Base-by-base conservation (phyloP, 2,329 filamentous ascomycete genomes). In the Microsporum ferrugineum region DNA sequence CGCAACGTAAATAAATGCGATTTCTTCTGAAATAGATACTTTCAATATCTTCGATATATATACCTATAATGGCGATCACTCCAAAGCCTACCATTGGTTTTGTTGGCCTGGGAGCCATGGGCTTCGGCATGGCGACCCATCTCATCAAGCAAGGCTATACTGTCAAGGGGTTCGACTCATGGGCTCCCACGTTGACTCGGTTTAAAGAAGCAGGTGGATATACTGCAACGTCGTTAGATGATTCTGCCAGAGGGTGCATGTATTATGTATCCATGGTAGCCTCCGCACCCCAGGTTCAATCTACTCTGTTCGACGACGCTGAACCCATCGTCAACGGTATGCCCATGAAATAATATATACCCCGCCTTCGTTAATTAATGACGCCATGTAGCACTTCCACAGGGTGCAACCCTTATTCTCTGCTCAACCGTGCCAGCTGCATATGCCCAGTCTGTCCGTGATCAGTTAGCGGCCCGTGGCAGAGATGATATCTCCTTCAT, bases 41-140 rank as follows among this genome's bases (percentile, higher is more conserved):
- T 23, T 36, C 34, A 10, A 36, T 10, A 36, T 36, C 10, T 36
- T 36, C 10, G 34, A n/a, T 53, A 7, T 53, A 53, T 17, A 53
- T 53, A 10, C 31, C 23, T 34, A 39, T n/a, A 57, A 57, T 43
- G 55, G 38, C 55, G n/a, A 55, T 55, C n/a, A 34, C 45, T 27
- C 43, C 29, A 65, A 81, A 79, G 69, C 77, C 79, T 31, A 68
- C 73, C 59, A 76, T 88, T 60, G 81, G 83, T 65, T 89, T 89
- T 73, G 85, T 88, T 65, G 88, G 88, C 77, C 84, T 91, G 2
- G 88, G 88, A 61, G 87, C 87, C 73, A 90, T 90, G 88, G 88
- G 88, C 70, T 88, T 89, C 71, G 88, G 88, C 70, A 90, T 91
- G 87, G 88, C 88, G 65, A 88, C 83, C 63, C 81, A 89, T 70